Base-by-base conservation (phyloP, 2,329 filamentous ascomycete species). In the Stemphylium lycopersici region DNA sequence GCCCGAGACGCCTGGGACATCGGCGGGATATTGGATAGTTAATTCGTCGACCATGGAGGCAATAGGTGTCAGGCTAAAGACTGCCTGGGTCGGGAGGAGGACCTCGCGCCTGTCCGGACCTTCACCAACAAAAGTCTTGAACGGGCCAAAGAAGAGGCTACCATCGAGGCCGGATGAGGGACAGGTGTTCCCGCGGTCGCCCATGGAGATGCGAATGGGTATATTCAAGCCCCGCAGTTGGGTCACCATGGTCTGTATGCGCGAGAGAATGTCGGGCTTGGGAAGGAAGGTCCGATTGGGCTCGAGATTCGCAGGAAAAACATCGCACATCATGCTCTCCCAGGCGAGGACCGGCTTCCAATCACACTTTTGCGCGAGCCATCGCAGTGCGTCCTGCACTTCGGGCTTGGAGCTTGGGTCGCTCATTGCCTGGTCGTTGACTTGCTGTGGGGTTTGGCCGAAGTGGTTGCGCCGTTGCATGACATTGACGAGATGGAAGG, bases 301-400 rank as follows among this genome's bases (percentile, higher is more conserved):
- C 44, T 72, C 69, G 13, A 74, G 61, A 44, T 75, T 75, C 1
- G 64, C 67, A 5, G 72, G 72, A 31, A 74, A 75, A 2, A 71
- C 71, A 39, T 75, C 72, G 47, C 68, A 74, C 70, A 73, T 73
- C 68, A 75, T 67, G 26, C 38, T 61, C 15, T 73, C 71, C 72
- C 71, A 75, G 7, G 66, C 60, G 1, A 75, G 58, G 10, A 71
- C 65, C 0, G 72, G 71, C 42, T 64, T 71, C 70, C 71, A 75
- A 36, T 63, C 58, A 48, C 70, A 74, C 40, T 69, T 67, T 20
- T 65, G 53, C 3, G 65, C 61, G 18, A 75, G 51, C 70, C 70
- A 75, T 29, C 62, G 67, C 16, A 75, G 56, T 5, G 70, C 66
- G 13, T 68, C 64, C 44, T 73, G 68, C n/a, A 73, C 66, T 16